These are phyloP conservation scores for Crucibulum laeve DNA, from an alignment of 768 basidiomycete species.

Conservation along the genomic window DNA sequence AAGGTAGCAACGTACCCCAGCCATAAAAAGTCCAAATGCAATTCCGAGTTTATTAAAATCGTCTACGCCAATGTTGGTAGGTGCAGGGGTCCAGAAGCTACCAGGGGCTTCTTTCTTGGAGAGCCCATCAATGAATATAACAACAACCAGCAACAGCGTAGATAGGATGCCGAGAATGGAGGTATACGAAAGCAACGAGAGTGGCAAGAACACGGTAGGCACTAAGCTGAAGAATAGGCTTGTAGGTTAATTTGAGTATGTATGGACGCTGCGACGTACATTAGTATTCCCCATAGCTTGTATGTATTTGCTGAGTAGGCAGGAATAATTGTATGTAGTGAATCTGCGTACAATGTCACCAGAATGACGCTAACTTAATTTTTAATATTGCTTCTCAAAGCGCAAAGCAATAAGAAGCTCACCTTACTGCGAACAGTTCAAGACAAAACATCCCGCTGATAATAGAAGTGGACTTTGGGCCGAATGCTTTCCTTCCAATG, in stretches of 20 bases:
- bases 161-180: slow-evolving; percentile 85
- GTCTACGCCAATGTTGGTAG: slow-evolving; percentile 56
- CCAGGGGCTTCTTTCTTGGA: slow-evolving; percentile 71
- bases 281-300: slow-evolving; percentile 66
- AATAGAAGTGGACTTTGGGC: slow-evolving; percentile 57
- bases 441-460: slow-evolving; percentile 78
- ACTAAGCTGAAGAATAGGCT: slow-evolving; percentile 47
- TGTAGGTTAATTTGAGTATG: slow-evolving; percentile 3
- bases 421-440: slow-evolving; percentile 84
- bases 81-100: slow-evolving; percentile 71
- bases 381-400: not conserved
- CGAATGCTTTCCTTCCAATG: slow-evolving; percentile 87
- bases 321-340: slow-evolving; percentile 71
- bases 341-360: slow-evolving; percentile 88
- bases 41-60: slow-evolving; percentile 62
- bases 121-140: slow-evolving; percentile 81
- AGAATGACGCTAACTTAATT: slow-evolving; percentile 60
- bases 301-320: slow-evolving; percentile 62
- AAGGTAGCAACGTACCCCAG: slow-evolving; percentile 53
- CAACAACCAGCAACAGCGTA: slow-evolving; percentile 65
- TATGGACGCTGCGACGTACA: slow-evolving; percentile 42
- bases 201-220: slow-evolving; percentile 82
- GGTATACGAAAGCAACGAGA: slow-evolving; percentile 82
- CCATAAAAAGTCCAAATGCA: slow-evolving; percentile 88
- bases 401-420: slow-evolving; percentile 8